phyloP scores from a whole-genome alignment of 2,329 filamentous ascomycete species.

The Coleophoma eucalyptorum region DNA sequence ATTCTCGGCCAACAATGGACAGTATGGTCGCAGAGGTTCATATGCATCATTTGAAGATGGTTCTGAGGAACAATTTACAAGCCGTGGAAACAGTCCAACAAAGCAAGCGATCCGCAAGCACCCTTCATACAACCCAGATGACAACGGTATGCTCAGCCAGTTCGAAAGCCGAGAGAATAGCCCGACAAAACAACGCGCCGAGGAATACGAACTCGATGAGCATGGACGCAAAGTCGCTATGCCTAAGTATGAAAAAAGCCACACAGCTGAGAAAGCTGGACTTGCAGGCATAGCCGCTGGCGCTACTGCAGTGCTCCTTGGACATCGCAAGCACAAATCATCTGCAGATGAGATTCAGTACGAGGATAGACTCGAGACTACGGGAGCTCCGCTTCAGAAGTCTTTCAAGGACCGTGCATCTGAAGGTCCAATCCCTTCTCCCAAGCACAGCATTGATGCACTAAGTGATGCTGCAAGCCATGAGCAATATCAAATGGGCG shows the following conservation, averaged over 20 bases:
- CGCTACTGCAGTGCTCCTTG: slow-evolving; percentile 21
- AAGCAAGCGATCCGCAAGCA: slow-evolving; percentile 25
- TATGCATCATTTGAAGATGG: slow-evolving; percentile 28
- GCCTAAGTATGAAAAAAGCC: slow-evolving; percentile 20
- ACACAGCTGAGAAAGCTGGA: slow-evolving; percentile 20
- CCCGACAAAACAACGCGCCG: slow-evolving; percentile 21
- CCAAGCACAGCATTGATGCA: slow-evolving; percentile 55
- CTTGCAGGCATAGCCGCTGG: slow-evolving; percentile 21
- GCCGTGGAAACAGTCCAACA: slow-evolving; percentile 37
- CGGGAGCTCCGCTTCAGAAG: slow-evolving; percentile 53
- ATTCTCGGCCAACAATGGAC: slow-evolving; percentile 37
- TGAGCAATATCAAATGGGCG: slow-evolving; percentile 54
- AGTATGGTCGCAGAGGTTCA: slow-evolving; percentile 24
- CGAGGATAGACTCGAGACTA: slow-evolving; percentile 19
- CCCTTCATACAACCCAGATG: slow-evolving; percentile 4
- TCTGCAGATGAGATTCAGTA: slow-evolving; percentile 22
- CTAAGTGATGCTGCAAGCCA: slow-evolving; percentile 38
- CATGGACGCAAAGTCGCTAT: slow-evolving; percentile 26
- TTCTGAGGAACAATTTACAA: slow-evolving; percentile 28
- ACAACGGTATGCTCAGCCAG: slow-evolving; percentile 10
- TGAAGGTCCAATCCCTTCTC: slow-evolving; percentile 48
- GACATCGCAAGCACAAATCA: slow-evolving; percentile 17
- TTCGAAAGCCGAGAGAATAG: slow-evolving; percentile 19
- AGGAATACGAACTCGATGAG: slow-evolving; percentile 29
- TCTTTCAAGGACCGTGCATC: slow-evolving; percentile 65